Conservation (phyloP, 352 stramenopile genomes). For the Globisporangium takayamanum region DNA sequence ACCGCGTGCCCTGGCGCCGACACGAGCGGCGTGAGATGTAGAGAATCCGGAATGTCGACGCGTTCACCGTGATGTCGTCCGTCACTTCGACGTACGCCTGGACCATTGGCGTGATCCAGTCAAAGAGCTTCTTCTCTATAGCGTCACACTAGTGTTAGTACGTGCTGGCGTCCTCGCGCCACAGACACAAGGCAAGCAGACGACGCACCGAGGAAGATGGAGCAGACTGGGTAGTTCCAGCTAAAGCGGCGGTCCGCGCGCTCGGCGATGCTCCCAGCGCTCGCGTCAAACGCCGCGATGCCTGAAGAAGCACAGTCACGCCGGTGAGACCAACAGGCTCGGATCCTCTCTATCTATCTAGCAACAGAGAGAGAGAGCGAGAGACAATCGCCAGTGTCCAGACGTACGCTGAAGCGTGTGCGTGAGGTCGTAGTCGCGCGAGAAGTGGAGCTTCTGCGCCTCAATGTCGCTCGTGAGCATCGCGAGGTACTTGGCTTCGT, state of each 20-base stretch:
- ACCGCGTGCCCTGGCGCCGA: slow-evolving; percentile 86
- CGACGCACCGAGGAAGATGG: slow-evolving; percentile 42
- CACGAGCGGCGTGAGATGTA: slow-evolving; percentile 71
- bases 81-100: slow-evolving; percentile 55
- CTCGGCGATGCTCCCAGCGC: slow-evolving; percentile 45
- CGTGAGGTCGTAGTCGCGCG: slow-evolving; percentile 69
- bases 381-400: not conserved
- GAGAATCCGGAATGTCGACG: slow-evolving; percentile 55
- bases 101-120: slow-evolving; percentile 78
- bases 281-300: slow-evolving; percentile 44
- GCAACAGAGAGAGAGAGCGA: too few species aligned
- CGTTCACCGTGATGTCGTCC: slow-evolving; percentile 35
- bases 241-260: slow-evolving; percentile 89
- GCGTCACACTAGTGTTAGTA: not conserved
- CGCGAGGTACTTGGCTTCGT: slow-evolving; percentile 50
- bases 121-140: slow-evolving; percentile 67
- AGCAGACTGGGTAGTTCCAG: slow-evolving; percentile 87
- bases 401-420: slow-evolving; percentile 67
- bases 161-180: not conserved
- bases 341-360: too few species aligned
- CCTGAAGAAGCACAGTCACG: slow-evolving; percentile 20
- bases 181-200: too few species aligned
- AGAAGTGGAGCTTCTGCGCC: slow-evolving; percentile 67
- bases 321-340: not conserved
- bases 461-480: slow-evolving; percentile 56